Base-by-base conservation (phyloP, 2,329 filamentous ascomycete genomes). In the Xylariaceae sp. region DNA sequence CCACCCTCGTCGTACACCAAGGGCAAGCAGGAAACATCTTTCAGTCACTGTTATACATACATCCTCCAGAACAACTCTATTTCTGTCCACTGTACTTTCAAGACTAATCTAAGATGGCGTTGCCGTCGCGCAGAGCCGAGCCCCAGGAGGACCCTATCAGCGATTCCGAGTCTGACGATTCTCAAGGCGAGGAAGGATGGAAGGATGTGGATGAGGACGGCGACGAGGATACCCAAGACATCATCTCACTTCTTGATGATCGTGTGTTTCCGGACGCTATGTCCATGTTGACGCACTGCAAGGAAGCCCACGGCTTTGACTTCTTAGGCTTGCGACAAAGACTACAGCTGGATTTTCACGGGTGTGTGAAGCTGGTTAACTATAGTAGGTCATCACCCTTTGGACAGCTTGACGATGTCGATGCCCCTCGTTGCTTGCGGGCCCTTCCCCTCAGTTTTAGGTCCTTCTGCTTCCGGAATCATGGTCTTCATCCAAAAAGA, bases 291-390 rank as follows among this genome's bases (percentile, higher is more conserved):
- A 72, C 77, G 34, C 76, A 90, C 66, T 88, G 84, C 78, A 86
- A 81, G 63, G 76, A 84, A 45, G 82, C 81, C 60, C 76, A 86
- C 63, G 70, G 72, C 28, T 88, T 92, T 62, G 87, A 91, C 68
- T 81, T 92, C 53, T 66, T 84, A 48, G 79, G 75, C 48, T 73
- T 82, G 33, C 75, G 83, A 51, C 80, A 82, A 52, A 73, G 71
- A 18, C 69, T 83, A 65, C 77, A 73, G 18, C 75, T 91, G 42
- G 88, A 92, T 63, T 90, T 91, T 60, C 79, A 90, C 54, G 87
- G 83, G 28, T 82, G 79, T 53, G 82, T 92, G 62, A 90, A 86
- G 69, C 75, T 92, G 33, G 83, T 91, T 66, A 92, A 92, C 67
- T 90, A 83, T 62, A 70, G 76, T 79, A 54, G 31, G 66, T 63